These are phyloP conservation scores for Rutidosis leptorrhynchoides DNA, from an alignment of 129 eudicot genomes.

Conservation along the genomic window DNA sequence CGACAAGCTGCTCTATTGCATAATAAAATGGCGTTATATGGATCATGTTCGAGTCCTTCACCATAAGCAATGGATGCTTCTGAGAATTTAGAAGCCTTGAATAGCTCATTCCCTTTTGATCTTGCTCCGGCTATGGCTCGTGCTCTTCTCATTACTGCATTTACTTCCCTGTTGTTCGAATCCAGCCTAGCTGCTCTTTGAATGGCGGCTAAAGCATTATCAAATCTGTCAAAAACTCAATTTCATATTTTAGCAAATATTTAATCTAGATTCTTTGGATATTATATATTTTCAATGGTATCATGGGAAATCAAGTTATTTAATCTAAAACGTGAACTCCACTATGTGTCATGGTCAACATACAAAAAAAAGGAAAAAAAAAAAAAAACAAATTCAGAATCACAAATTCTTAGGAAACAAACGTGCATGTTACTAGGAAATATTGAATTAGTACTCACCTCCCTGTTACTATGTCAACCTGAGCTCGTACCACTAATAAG, in stretches of 20 bases:
- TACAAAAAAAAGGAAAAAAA: too few relatives aligned
- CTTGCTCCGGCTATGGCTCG: constrained; percentile 56
- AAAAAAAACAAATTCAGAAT: too few relatives aligned
- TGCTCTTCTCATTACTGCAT: constrained; percentile 32
- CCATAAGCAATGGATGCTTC: constrained; percentile 70
- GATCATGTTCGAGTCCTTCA: constrained; percentile 79
- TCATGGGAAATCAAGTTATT: too few relatives aligned
- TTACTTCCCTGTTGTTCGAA: constrained; percentile 58
- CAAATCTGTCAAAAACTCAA: constrained; percentile 42
- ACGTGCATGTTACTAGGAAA: too few relatives aligned
- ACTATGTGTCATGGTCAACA: too few relatives aligned
- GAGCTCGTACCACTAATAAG: constrained; percentile 59
- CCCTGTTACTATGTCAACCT: constrained; percentile 63
- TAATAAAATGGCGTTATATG: constrained; percentile 56
- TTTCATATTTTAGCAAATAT: neutral
- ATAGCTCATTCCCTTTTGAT: constrained; percentile 68
- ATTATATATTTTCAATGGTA: too few relatives aligned
- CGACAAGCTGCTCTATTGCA: constrained; percentile 87
- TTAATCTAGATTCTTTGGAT: neutral
- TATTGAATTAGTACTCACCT: too few relatives aligned
- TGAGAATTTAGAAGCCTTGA: constrained; percentile 42
- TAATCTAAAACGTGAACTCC: too few relatives aligned
- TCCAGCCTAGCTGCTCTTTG: constrained; percentile 59
- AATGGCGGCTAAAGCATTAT: constrained; percentile 59
- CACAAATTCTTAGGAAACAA: too few relatives aligned